Evolutionary conservation across 2,329 filamentous ascomycete species (phyloP), one percentile per base, ranked within the genome.

Genomic region (Aspergillaceae sp.): DNA sequence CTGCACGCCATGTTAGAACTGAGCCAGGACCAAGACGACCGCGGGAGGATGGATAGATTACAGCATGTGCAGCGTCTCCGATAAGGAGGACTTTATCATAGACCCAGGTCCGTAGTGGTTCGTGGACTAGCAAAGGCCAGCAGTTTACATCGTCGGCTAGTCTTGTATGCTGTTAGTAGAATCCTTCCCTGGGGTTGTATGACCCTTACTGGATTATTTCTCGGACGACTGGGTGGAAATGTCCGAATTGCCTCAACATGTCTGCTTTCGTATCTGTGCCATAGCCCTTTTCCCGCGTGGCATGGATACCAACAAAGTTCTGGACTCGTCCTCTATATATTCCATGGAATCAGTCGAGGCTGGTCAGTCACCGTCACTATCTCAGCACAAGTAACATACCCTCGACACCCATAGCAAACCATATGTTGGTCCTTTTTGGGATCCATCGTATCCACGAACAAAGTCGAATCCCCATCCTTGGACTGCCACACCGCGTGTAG

Each of bases 401-500:
- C 48, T 10, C 53, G 54, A 51, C 60, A 64, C 4, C 51, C 46
- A 46, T 62, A 64, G 60, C 61, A 63, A 27, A 63, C 51, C 41
- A 63, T 46, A 50, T 62, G 59, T 8, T 51, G 52, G 40, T 59
- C 51, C 10, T 49, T 42, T 27, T 51, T 43, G n/a, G 40, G 34
- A 35, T 42, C 7, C 5, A 41, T 46, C 1, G 51, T 52, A 45
- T 59, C 59, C 4, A 47, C 55, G 9, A 56, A 43, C 11, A 60
- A 41, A 26, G 51, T 51, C 27, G 45, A 52, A 8, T 53, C 51
- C 29, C 41, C 47, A 19, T 28, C 49, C 36, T 57, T 57, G 10
- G 33, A 37, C 41, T 48, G 36, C 43, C 53, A 35, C 66, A 73
- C 67, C 3, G 64, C 65, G 6, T 66, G 70, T 32, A 60, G 57